Evolutionary conservation across 1,284 basidiomycete genomes (phyloP).

Genomic region (Phellopilus nigrolimitatus): DNA sequence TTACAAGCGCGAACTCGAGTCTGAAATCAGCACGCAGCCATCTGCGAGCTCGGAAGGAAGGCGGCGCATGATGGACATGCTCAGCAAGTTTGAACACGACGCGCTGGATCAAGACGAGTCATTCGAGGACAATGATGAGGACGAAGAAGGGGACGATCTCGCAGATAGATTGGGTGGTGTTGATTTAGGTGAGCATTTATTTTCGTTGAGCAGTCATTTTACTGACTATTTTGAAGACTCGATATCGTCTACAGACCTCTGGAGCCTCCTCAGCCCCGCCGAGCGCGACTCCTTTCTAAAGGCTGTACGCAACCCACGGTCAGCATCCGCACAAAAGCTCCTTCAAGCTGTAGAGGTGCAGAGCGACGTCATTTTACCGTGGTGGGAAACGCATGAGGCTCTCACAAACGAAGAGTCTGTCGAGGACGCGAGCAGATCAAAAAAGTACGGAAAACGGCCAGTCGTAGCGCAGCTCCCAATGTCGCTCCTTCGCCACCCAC

Average conservation of each 20-base stretch:
- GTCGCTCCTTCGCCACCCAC: conserved; percentile 37
- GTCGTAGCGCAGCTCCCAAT: conserved; percentile 44
- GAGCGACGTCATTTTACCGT: conserved; percentile 38
- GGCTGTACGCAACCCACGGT: conserved; percentile 52
- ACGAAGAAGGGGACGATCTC: conserved; percentile 44
- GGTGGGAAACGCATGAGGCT: conserved; percentile 48
- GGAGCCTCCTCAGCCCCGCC: conserved; percentile 51
- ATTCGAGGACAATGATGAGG: conserved; percentile 32
- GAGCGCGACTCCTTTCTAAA: conserved; percentile 57
- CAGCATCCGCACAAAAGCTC: conserved; percentile 52
- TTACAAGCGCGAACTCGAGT: conserved; percentile 65
- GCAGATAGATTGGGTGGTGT: conserved; percentile 48
- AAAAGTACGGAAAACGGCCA: conserved; percentile 38
- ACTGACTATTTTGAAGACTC: conserved; percentile 37
- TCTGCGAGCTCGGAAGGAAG: conserved; percentile 52
- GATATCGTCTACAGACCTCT: conserved; percentile 55
- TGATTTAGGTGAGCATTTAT: conserved; percentile 51
- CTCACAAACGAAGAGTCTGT: background rate
- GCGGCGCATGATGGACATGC: conserved; percentile 59
- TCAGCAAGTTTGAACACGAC: conserved; percentile 68
- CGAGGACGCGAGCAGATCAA: conserved; percentile 11
- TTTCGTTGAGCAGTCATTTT: background rate
- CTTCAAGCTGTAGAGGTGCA: conserved; percentile 54
- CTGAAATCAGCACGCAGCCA: conserved; percentile 50
- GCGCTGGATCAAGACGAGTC: conserved; percentile 34